phyloP scores from a whole-genome alignment of 2,329 filamentous ascomycete species.

The Lasiodiplodia gonubiensis region DNA sequence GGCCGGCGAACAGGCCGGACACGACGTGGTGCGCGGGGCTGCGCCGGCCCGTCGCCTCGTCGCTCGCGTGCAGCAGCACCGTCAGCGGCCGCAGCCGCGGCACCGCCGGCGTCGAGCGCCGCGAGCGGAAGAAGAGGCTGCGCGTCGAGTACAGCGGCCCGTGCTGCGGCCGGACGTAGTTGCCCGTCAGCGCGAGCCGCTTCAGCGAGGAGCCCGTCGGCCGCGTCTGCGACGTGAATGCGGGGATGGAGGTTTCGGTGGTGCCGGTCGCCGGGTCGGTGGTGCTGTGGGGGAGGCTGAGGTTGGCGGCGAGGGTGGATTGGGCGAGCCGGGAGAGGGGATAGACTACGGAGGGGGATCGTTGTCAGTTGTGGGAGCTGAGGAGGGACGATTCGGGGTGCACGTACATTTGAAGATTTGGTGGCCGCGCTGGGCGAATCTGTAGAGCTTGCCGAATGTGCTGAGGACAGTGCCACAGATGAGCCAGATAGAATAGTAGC shows the following conservation, averaged over 20 bases:
- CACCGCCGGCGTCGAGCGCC: not conserved
- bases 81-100: not conserved
- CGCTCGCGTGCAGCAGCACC: not conserved
- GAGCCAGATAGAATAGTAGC: not conserved
- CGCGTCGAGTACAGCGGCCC: not conserved
- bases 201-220: not conserved
- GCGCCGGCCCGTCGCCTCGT: not conserved
- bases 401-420: not conserved
- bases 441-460: not conserved
- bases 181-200: not conserved
- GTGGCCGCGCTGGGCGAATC: not conserved
- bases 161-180: not conserved
- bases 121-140: not conserved
- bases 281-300: not conserved
- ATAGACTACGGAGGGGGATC: not conserved
- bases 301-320: not conserved
- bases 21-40: not conserved
- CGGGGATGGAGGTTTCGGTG: not conserved
- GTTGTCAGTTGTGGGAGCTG: not conserved
- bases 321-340: not conserved
- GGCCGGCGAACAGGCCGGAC: not conserved
- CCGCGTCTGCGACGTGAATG: not conserved
- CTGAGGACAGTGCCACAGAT: not conserved
- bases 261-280: not conserved
- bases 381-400: not conserved